These are phyloP conservation scores for Ophiostoma perfectum DNA, from an alignment of 2,329 filamentous ascomycete genomes.

Conservation along the genomic window DNA sequence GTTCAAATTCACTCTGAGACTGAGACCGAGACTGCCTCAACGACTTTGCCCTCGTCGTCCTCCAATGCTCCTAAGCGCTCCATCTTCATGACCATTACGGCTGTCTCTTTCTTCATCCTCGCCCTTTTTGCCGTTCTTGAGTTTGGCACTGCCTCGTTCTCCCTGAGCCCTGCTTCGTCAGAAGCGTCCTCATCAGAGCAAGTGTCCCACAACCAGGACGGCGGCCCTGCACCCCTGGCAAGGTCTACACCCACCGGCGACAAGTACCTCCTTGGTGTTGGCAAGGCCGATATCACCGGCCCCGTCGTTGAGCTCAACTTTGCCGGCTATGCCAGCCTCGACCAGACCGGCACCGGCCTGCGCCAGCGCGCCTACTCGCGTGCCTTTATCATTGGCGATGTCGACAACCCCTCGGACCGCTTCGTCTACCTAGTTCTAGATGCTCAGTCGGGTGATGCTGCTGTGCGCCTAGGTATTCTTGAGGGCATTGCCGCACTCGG, in stretches of 20 bases:
- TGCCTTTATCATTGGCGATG: slow-evolving; percentile 77
- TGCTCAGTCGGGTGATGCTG: slow-evolving; percentile 81
- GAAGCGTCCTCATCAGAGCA: background rate
- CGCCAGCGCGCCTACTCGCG: slow-evolving; percentile 84
- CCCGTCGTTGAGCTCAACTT: slow-evolving; percentile 87
- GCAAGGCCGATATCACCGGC: slow-evolving; percentile 57
- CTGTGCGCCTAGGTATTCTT: slow-evolving; percentile 79
- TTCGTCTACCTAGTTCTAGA: slow-evolving; percentile 87
- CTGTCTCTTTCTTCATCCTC: background rate
- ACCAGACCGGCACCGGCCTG: slow-evolving; percentile 75
- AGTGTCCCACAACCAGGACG: background rate
- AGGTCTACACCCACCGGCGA: slow-evolving; percentile 32
- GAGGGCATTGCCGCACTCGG: slow-evolving; percentile 66
- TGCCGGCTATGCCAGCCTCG: slow-evolving; percentile 85
- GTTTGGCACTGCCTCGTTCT: background rate
- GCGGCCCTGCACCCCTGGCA: slow-evolving; percentile 19
- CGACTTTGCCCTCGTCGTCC: background rate
- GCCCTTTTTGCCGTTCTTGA: background rate
- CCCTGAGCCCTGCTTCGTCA: background rate
- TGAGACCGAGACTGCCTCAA: background rate
- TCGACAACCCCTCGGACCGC: slow-evolving; percentile 59
- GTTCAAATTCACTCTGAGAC: no score
- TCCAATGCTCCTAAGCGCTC: background rate
- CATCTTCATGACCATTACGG: background rate
- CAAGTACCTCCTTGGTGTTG: slow-evolving; percentile 50